phyloP scores from a whole-genome alignment of 371 early-diverging fungal species.

The Phascolomyces articulosus region DNA sequence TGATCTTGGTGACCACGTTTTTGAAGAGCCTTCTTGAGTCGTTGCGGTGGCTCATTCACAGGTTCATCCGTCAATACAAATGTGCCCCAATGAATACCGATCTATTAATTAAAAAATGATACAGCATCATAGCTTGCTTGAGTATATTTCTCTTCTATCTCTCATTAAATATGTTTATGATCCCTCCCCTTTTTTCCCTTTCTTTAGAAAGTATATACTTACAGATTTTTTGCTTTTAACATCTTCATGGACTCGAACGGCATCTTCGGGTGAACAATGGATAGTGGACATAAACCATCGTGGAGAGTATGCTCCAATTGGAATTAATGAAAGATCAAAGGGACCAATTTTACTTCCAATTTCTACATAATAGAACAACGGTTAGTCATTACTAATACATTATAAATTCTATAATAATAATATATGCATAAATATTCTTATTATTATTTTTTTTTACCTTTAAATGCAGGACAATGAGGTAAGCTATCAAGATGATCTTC shows the following conservation, averaged over 20 bases:
- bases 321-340: slow-evolving; percentile 74
- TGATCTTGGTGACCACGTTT: slow-evolving; percentile 52
- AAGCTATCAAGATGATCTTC: slow-evolving; percentile 42
- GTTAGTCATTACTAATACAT: no score
- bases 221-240: slow-evolving; percentile 65
- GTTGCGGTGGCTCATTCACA: slow-evolving; percentile 58
- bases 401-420: no score
- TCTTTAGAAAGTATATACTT: slow-evolving; percentile 29
- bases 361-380: no score
- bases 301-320: slow-evolving; percentile 85
- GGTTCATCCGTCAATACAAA: slow-evolving; percentile 60
- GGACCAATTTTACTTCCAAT: slow-evolving; percentile 75
- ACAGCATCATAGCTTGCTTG: no score
- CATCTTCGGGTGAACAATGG: slow-evolving; percentile 80
- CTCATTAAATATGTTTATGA: not conserved
- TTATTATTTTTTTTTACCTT: slow-evolving; percentile 32
- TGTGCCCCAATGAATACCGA: slow-evolving; percentile 49
- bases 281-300: slow-evolving; percentile 71
- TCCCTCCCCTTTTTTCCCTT: slow-evolving; percentile 55
- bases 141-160: no score
- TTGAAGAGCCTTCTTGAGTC: slow-evolving; percentile 49
- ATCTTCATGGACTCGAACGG: slow-evolving; percentile 77
- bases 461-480: slow-evolving; percentile 80
- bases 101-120: slow-evolving; percentile 1
- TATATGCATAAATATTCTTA: no score